A percentile compares a stretch with the other conserved stretches of the same genome.
Conservation (phyloP, 2,329 filamentous ascomycete genomes). For the Phaeosphaeriaceae sp. region DNA sequence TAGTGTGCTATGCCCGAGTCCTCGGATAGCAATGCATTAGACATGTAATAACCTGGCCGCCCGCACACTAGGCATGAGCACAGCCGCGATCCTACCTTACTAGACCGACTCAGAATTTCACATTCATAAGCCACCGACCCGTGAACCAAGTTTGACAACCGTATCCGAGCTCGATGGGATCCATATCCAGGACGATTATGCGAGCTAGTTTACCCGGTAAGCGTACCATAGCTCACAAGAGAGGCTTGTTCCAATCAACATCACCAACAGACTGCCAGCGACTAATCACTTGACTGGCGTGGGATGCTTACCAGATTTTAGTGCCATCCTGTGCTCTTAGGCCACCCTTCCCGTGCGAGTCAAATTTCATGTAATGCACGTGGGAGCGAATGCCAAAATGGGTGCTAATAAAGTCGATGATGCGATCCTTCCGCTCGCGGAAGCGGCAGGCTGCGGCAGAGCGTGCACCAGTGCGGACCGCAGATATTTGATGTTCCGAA, state of each 20-base stretch:
- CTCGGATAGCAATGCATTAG: too few species aligned
- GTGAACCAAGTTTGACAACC: not conserved
- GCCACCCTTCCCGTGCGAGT: not conserved
- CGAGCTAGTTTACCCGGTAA: slow-evolving; percentile 13
- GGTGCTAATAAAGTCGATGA: not conserved
- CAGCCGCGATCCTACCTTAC: too few species aligned
- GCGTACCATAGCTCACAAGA: not conserved
- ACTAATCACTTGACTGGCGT: not conserved
- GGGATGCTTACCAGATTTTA: not conserved
- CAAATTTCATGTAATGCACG: slow-evolving; percentile 2
- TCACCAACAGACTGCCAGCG: not conserved
- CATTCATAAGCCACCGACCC: not conserved
- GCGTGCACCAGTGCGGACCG: slow-evolving; percentile 1
- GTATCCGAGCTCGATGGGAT: not conserved
- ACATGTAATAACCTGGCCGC: too few species aligned
- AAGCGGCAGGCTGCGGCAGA: slow-evolving; percentile 3
- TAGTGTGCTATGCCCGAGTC: too few species aligned
- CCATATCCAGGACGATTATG: slow-evolving; percentile 3
- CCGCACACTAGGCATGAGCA: too few species aligned
- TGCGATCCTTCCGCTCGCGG: slow-evolving; percentile 8
- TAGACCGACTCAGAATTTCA: too few species aligned
- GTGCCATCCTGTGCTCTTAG: not conserved
- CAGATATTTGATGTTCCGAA: not conserved
- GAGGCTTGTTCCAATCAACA: not conserved
- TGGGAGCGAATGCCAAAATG: not conserved